Percentiles rank a stretch among this genome's conserved stretches.
Evolutionary conservation across 306 rosid species (phyloP).

Genomic region (Vicia faba): DNA sequence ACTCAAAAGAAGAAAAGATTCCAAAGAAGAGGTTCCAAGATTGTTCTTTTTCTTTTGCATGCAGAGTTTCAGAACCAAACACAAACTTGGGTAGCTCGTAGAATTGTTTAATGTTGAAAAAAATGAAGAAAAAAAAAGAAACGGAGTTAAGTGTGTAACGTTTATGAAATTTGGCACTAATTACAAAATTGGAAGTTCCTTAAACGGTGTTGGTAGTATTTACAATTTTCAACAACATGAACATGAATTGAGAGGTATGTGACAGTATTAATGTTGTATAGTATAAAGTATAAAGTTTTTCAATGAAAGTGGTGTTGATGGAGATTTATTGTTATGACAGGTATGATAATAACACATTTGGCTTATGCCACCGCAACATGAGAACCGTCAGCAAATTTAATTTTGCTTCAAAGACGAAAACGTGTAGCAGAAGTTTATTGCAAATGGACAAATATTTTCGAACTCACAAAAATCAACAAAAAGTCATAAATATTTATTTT

Average conservation of each 20-base stretch:
- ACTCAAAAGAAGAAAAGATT: not conserved
- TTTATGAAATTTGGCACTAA: conserved; percentile 1
- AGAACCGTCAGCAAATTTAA: not conserved
- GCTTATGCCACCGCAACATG: conserved; percentile 21
- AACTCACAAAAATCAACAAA: not conserved
- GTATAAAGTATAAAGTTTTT: not conserved
- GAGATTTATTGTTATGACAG: not conserved
- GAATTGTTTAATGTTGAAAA: conserved; percentile 4
- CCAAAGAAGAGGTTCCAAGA: conserved; percentile 18
- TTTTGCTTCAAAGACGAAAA: not conserved
- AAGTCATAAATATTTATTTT: no score
- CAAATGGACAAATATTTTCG: not conserved
- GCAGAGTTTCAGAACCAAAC: conserved; percentile 28
- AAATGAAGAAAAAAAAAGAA: no score
- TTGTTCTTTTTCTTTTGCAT: conserved; percentile 37
- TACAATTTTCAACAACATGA: not conserved
- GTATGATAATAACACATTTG: not conserved
- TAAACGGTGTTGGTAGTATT: not conserved
- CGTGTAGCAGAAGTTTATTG: not conserved
- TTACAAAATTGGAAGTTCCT: conserved; percentile 9
- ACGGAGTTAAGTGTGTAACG: conserved; percentile 2
- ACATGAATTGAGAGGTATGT: not conserved
- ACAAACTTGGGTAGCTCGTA: not conserved
- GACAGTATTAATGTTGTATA: not conserved
- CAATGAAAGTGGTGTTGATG: conserved; percentile 15